Base-by-base conservation (phyloP, 371 early-diverging fungal genomes). In the Rhizopus delemar region DNA sequence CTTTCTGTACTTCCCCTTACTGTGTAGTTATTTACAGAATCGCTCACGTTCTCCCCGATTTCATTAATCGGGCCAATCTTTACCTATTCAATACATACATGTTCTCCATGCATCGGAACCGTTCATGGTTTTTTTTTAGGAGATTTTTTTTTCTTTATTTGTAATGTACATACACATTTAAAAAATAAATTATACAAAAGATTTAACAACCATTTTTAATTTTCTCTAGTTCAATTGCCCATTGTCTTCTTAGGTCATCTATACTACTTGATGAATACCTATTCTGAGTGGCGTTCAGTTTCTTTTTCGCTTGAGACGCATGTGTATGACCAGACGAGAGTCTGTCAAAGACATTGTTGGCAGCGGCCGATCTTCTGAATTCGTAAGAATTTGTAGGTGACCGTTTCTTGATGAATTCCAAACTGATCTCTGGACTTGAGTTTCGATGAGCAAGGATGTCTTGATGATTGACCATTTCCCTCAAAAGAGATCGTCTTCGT, bases 271-370 rank as follows among this genome's bases (percentile, higher is more conserved):
- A 64, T 12, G 68, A 67, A 43, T 67, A 57, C 0, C 71, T 61
- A 41, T 70, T 50, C 15, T 13, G 43, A 43, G 43, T 8, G 5
- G 43, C 11, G n/a, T 12, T 35, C 4, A 51, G 12, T 8, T 49
- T 31, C 43, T 58, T 74, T 39, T 79, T 79, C 1, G 80, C 80
- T 49, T 72, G 68, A 12, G 76, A 76, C 5, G 80, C 76, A 35
- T 72, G 74, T 1, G 80, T 79, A 36, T 79, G 80, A 3, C 66
- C 69, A 31, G 59, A 57, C 7, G 80, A 70, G 29, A 79, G 51
- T 6, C 80, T 67, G 43, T 74, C 76, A 63, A 79, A 79, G 0
- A 79, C 74, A 32, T 62, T 71, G 33, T 57, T 61, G 5, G 53
- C 41, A 29, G 46, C 52, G 38, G 69, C 59, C 7, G 65, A 51